Percentiles rank a stretch among this genome's conserved stretches.
These are phyloP conservation scores for Trypanosoma melophagium DNA, from an alignment of 208 protist species.

Conservation along the genomic window DNA sequence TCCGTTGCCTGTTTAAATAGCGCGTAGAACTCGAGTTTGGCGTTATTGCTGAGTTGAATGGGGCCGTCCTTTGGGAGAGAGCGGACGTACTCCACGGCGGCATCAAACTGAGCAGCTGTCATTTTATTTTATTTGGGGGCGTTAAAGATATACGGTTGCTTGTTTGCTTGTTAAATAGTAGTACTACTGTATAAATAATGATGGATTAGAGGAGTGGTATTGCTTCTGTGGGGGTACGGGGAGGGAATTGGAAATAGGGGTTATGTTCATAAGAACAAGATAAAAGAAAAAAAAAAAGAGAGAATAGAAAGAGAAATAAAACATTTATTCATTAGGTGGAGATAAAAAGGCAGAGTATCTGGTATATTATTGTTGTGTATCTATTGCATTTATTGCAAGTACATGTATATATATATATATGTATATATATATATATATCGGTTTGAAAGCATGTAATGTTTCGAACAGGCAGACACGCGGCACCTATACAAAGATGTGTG, in stretches of 20 bases:
- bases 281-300: too few relatives aligned
- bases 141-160: neutral
- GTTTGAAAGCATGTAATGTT: neutral
- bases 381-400: neutral
- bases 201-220: too few relatives aligned
- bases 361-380: neutral
- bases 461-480: too few relatives aligned
- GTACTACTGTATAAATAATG: too few relatives aligned
- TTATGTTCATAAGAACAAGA: too few relatives aligned
- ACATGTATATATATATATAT: neutral
- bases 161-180: neutral
- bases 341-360: too few relatives aligned
- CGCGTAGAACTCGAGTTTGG: constrained; percentile 94
- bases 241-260: too few relatives aligned
- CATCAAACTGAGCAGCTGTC: constrained; percentile 79
- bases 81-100: constrained; percentile 81
- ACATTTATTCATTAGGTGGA: too few relatives aligned
- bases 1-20: constrained; percentile 97
- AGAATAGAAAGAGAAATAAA: too few relatives aligned
- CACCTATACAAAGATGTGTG: too few relatives aligned
- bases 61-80: constrained; percentile 77
- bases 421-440: constrained; percentile 8
- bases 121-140: constrained; percentile 33
- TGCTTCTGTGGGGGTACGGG: too few relatives aligned
- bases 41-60: constrained; percentile 85